Base-by-base conservation (phyloP, 2,329 filamentous ascomycete genomes). In the Colletotrichum sansevieriae region DNA sequence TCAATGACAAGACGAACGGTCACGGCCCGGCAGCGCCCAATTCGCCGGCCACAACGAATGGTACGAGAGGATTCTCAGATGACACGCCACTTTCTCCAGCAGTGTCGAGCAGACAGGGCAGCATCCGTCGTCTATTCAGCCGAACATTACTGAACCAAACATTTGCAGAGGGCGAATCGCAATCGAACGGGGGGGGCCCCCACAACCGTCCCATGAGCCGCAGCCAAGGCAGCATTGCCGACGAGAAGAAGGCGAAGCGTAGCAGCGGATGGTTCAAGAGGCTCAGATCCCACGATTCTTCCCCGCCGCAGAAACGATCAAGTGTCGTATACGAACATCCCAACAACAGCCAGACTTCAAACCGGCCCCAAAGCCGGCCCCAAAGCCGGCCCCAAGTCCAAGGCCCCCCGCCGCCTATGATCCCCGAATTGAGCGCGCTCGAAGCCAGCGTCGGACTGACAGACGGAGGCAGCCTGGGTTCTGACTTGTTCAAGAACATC, bases 201-300 rank as follows among this genome's bases (percentile, higher is more conserved):
- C 29, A 65, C 37, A 75, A 72, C 61, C 81, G 86, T 47, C 87
- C 87, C 4, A 79, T 79, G 60, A 89, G 86, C 76, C 85, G 83
- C 70, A 82, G 83, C 71, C 81, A 82, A 63, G 80, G 77, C 70
- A 85, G 84, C 73, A 75, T 84, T 62, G 71, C 82, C 71, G 85
- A 86, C 73, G 84, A 87, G 37, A 85, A 83, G 73, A 88, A 86
- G 76, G 77, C 83, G 70, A 88, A 83, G 76, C 85, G 87, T 68
- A 80, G 80, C 73, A 89, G 87, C 73, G 85, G 86, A 44, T 90
- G 87, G 87, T 89, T 90, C 73, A 83, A 83, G 72, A 83, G 86
- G 66, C 80, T 89, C 73, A 82, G 84, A 65, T 78, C 79, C 39
- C 76, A 79, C 58, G 78, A 80, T 18, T 69, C 76, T 10, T 71